Conservation (phyloP, 1,139 yeast genomes). For the Meyerozyma carpophila region DNA sequence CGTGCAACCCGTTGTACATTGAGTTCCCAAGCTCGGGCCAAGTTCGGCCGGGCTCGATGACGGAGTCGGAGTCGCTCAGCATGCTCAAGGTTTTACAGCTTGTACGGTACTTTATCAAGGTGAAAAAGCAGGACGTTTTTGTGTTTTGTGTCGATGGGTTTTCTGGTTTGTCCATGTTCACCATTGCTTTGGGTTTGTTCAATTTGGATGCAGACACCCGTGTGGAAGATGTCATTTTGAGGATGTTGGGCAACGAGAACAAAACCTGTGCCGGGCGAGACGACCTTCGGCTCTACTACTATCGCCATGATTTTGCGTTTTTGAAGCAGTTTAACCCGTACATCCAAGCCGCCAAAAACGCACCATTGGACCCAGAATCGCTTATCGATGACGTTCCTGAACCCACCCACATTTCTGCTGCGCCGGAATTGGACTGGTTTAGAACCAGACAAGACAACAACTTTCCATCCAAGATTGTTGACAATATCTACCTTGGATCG, state of each 20-base stretch:
- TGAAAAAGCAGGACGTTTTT: slow-evolving; percentile 20
- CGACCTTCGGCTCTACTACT: slow-evolving; percentile 25
- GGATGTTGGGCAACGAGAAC: slow-evolving; percentile 7
- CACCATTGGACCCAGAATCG: not conserved
- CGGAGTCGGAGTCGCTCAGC: slow-evolving; percentile 22
- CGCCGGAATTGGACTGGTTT: slow-evolving; percentile 31
- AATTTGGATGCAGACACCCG: slow-evolving; percentile 8
- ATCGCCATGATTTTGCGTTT: slow-evolving; percentile 27
- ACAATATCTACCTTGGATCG: slow-evolving; percentile 32
- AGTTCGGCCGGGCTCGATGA: slow-evolving; percentile 16
- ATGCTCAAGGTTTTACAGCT: slow-evolving; percentile 29
- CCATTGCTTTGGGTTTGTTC: slow-evolving; percentile 22
- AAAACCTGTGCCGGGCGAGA: slow-evolving; percentile 3
- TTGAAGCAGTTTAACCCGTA: slow-evolving; percentile 29
- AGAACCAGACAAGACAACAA: slow-evolving; percentile 27
- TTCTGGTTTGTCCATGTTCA: slow-evolving; percentile 32
- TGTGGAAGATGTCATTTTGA: slow-evolving; percentile 18
- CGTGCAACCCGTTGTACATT: slow-evolving; percentile 16
- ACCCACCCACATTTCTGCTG: slow-evolving; percentile 1
- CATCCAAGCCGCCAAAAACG: slow-evolving; percentile 17
- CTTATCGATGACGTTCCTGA: slow-evolving; percentile 1
- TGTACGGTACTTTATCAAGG: slow-evolving; percentile 17
- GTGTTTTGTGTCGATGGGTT: slow-evolving; percentile 37
- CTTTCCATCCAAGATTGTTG: slow-evolving; percentile 30
- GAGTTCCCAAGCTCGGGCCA: slow-evolving; percentile 35